Conservation (phyloP, 768 basidiomycete species). For the Chalciporus piperatus region DNA sequence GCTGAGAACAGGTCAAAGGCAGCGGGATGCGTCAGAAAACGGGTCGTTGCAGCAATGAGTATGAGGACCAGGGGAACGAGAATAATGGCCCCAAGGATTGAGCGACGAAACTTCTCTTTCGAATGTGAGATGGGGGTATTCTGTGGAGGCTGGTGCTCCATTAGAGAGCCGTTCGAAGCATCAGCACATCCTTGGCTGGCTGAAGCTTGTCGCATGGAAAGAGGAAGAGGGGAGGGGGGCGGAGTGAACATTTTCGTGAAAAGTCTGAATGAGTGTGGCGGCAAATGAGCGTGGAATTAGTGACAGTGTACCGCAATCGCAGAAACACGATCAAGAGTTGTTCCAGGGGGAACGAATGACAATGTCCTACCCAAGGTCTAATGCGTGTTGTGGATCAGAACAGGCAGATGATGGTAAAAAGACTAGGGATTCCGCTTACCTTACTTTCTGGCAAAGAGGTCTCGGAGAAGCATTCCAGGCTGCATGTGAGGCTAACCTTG, state of each 20-base stretch:
- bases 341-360: background rate
- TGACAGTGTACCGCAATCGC: conserved; percentile 14
- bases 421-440: conserved; percentile 3
- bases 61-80: conserved; percentile 56
- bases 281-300: conserved; percentile 28
- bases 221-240: conserved; percentile 40
- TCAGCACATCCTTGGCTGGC: background rate
- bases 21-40: conserved; percentile 48
- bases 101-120: conserved; percentile 39
- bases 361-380: background rate
- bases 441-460: conserved; percentile 5
- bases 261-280: conserved; percentile 24
- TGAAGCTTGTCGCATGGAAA: conserved; percentile 7
- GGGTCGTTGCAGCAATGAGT: conserved; percentile 50
- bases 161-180: conserved; percentile 5
- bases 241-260: conserved; percentile 39
- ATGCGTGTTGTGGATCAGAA: conserved; percentile 6
- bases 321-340: conserved; percentile 4
- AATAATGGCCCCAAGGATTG: conserved; percentile 48
- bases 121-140: conserved; percentile 8
- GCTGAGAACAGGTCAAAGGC: conserved; percentile 41
- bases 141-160: background rate
- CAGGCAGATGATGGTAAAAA: background rate
- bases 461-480: conserved; percentile 3
- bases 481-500: background rate